A percentile compares a stretch with the other conserved stretches of the same genome.
These are phyloP conservation scores for Musa balbisiana DNA, from an alignment of 202 grass and related monocot genomes.

Conservation along the genomic window DNA sequence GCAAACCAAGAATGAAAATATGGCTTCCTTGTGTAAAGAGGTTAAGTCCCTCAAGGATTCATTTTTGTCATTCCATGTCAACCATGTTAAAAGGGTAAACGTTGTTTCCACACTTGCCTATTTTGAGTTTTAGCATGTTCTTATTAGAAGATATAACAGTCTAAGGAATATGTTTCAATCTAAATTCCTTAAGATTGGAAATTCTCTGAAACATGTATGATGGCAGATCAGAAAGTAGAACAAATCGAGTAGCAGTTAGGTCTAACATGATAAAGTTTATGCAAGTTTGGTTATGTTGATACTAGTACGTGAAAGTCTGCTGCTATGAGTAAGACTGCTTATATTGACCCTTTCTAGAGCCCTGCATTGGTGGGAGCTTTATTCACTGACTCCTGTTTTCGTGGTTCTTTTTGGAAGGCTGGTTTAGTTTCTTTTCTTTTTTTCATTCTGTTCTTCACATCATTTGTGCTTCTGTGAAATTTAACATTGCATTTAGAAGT, in stretches of 20 bases:
- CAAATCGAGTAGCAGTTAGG: neutral
- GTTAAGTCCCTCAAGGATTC: conserved; percentile 50
- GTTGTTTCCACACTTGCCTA: neutral
- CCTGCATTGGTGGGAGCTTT: neutral
- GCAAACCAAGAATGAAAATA: conserved; percentile 42
- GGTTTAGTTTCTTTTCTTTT: too few species aligned
- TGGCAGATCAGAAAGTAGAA: too few species aligned
- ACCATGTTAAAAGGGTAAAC: conserved; percentile 72
- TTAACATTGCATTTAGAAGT: too few species aligned
- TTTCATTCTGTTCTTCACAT: too few species aligned
- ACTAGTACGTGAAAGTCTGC: neutral
- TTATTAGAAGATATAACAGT: conserved; percentile 15
- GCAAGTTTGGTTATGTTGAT: neutral
- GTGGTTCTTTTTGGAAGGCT: too few species aligned
- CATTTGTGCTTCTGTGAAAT: too few species aligned
- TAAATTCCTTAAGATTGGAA: neutral
- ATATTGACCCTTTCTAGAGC: neutral
- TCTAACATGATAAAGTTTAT: neutral
- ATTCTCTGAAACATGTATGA: neutral
- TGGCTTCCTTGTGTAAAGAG: conserved; percentile 50
- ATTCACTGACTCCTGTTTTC: neutral
- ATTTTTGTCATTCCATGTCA: conserved; percentile 58
- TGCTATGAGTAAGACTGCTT: neutral
- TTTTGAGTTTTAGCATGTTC: conserved; percentile 5
- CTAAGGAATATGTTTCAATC: neutral